Base-by-base conservation (phyloP, 2,329 filamentous ascomycete genomes). In the Fusarium transvaalense region DNA sequence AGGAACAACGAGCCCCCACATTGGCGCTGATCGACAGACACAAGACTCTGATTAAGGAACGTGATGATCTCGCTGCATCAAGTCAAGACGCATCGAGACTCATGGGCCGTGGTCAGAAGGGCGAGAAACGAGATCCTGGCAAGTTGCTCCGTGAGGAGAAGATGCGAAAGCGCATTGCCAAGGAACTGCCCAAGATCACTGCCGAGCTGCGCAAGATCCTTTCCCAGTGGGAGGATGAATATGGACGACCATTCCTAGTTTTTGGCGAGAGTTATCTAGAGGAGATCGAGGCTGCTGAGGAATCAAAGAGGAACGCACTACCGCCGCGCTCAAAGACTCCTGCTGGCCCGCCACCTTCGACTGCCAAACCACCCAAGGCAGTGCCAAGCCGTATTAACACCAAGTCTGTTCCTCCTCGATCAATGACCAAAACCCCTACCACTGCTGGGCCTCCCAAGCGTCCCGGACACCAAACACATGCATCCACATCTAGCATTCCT, bases 111-210 rank as follows among this genome's bases (percentile, higher is more conserved):
- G 94, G 94, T 4, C 91, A 93, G 71, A 97, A 97, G 82, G 95
- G 95, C 56, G 95, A 98, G 82, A 93, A 91, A 79, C 92, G 97
- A 67, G 96, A 99, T 76, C 96, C 96, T 4, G 95, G 94, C 51
- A 96, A 97, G 81, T 85, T 99, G 17, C 84, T 99, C 53, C 88
- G 96, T 31, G 96, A 99, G 77, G 96, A 99, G 82, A 99, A 98
- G 86, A 97, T 97, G 93, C 90, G 96, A 63, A 99, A 99, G 87
- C 88, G 94, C 60, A 97, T 99, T 66, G 88, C 94, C 27, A 99
- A 98, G 79, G 96, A 99, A 76, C 84, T 99, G 31, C 96, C 96
- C 57, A 98, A 97, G 82, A 86, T 99, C 42, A 90, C 95, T 60
- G 86, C 86, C 1, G 94, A 98, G n/a, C 82, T 99, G 61, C 88